Percentiles rank a stretch among this genome's conserved stretches.
phyloP scores from a whole-genome alignment of 75 land plant species.

The Gnetum montanum region DNA sequence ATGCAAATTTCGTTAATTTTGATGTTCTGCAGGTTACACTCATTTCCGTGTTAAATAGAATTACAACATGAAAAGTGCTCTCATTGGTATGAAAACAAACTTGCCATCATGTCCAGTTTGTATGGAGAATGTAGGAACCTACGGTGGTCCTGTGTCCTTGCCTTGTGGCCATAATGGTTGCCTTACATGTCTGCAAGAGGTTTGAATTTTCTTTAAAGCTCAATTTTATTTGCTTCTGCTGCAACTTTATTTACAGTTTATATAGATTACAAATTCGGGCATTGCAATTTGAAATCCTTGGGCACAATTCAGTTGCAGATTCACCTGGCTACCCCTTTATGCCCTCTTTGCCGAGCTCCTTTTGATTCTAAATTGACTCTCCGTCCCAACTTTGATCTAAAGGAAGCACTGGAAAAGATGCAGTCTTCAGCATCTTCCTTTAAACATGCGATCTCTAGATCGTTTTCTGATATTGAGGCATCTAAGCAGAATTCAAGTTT shows the following conservation, averaged over 20 bases:
- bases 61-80: no score
- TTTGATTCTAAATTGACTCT: constrained; percentile 34
- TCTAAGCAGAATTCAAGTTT: background rate
- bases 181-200: constrained; percentile 34
- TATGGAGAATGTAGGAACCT: constrained; percentile 35
- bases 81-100: no score
- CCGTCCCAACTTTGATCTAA: constrained; percentile 30
- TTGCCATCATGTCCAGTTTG: constrained; percentile 39
- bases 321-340: constrained; percentile 26
- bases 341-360: constrained; percentile 50
- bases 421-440: constrained; percentile 1
- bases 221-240: no score
- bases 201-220: background rate
- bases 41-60: no score
- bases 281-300: no score
- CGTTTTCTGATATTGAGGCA: background rate
- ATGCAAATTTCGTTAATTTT: no score
- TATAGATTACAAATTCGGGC: no score
- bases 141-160: constrained; percentile 44
- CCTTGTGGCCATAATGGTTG: constrained; percentile 51
- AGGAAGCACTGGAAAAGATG: constrained; percentile 26
- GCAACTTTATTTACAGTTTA: no score
- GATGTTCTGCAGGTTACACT: no score
- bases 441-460: background rate
- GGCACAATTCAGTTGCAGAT: constrained; percentile 29